phyloP scores from a whole-genome alignment of 73 alveolate species.

The Paramecium sexaurelia region DNA sequence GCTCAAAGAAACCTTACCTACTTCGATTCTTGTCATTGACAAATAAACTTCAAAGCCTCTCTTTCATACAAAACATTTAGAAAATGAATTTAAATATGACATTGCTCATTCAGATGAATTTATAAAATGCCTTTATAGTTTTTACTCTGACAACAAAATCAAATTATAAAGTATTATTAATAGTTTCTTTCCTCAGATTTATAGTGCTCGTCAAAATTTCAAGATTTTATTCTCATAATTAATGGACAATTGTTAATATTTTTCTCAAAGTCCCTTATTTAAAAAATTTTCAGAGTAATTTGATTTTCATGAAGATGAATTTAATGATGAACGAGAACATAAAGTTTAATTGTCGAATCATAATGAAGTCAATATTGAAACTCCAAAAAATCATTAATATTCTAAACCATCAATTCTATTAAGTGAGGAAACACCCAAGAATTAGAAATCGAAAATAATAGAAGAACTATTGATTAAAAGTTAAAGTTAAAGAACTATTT shows the following conservation, averaged over 20 bases:
- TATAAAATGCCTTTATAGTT: not conserved
- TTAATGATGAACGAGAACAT: not conserved
- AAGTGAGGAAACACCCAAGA: conserved; percentile 15
- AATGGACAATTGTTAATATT: not conserved
- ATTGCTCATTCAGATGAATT: not conserved
- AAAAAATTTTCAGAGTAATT: not conserved
- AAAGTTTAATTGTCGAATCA: not conserved
- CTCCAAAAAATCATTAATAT: not conserved
- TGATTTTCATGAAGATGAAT: not conserved
- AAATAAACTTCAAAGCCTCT: not conserved
- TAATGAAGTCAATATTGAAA: conserved; percentile 5
- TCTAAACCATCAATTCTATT: not conserved
- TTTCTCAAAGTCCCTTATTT: not conserved
- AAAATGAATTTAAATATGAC: conserved; percentile 26
- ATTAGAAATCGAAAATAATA: not conserved
- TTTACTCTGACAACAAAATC: not conserved
- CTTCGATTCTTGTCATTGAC: not conserved
- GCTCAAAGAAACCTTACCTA: not conserved
- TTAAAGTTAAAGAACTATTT: not conserved
- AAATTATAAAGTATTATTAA: not conserved
- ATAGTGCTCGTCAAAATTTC: not conserved
- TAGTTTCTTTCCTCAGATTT: not conserved
- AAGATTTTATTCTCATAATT: not conserved
- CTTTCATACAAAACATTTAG: not conserved
- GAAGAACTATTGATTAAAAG: not conserved